Evolutionary conservation across 805 yeast genomes (phyloP).

Genomic region (Candida nonsorbophila): DNA sequence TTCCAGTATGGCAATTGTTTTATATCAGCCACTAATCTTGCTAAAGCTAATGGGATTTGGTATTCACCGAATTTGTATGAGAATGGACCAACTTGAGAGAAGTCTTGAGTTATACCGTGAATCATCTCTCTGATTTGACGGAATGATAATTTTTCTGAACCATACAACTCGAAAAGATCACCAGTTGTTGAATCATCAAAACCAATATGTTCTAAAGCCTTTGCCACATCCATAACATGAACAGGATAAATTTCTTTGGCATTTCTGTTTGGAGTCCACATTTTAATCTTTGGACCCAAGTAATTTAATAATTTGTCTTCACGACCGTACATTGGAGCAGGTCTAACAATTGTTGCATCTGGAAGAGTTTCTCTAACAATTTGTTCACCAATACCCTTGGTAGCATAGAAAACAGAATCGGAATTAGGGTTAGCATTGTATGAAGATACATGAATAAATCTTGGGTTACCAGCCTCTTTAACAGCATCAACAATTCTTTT

Average conservation of each 20-base stretch:
- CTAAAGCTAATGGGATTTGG: constrained; percentile 38
- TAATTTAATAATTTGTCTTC: constrained; percentile 66
- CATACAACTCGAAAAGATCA: constrained; percentile 67
- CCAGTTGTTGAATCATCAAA: constrained; percentile 79
- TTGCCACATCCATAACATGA: constrained; percentile 74
- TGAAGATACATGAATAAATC: constrained; percentile 74
- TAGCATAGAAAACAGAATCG: constrained; percentile 64
- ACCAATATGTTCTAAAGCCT: constrained; percentile 72
- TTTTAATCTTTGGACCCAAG: constrained; percentile 49
- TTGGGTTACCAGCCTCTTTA: constrained; percentile 63
- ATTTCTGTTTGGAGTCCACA: constrained; percentile 63
- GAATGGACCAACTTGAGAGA: constrained; percentile 40
- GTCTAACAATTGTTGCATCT: constrained; percentile 79
- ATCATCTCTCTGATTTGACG: constrained; percentile 66
- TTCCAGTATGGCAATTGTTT: constrained; percentile 42
- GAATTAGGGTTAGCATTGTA: constrained; percentile 70
- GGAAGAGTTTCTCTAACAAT: constrained; percentile 64
- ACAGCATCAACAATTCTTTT: constrained; percentile 72
- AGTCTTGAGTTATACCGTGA: constrained; percentile 53
- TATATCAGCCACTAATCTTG: constrained; percentile 40
- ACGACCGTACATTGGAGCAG: constrained; percentile 73
- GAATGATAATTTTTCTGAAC: constrained; percentile 60
- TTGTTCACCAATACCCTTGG: constrained; percentile 76
- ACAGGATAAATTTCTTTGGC: constrained; percentile 63
- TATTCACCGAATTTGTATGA: constrained; percentile 39